Percentiles rank a stretch among this genome's conserved stretches.
Conservation (phyloP, 2,329 filamentous ascomycete species). For the Scleromitrula shiraiana region DNA sequence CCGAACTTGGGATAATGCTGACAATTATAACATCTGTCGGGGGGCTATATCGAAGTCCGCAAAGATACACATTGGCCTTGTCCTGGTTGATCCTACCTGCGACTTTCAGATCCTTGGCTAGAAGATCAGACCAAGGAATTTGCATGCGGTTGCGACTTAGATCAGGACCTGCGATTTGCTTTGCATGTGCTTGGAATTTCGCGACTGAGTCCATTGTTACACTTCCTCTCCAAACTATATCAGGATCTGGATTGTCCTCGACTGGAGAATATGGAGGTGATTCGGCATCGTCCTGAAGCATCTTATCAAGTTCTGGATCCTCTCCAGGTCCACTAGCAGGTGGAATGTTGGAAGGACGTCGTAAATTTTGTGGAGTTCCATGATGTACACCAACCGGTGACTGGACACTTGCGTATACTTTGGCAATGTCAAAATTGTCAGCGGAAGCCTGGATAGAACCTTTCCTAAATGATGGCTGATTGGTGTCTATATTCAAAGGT, state of each 20-base stretch:
- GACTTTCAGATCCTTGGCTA: slow-evolving; percentile 62
- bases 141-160: slow-evolving; percentile 41
- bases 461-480: slow-evolving; percentile 19
- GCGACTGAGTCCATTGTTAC: slow-evolving; percentile 71
- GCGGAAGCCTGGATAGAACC: slow-evolving; percentile 16
- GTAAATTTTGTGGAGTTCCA: slow-evolving; percentile 33
- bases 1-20: slow-evolving; percentile 55
- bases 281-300: slow-evolving; percentile 73
- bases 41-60: slow-evolving; percentile 72
- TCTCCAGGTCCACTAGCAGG: slow-evolving; percentile 52
- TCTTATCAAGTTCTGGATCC: slow-evolving; percentile 82
- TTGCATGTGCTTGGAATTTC: slow-evolving; percentile 68
- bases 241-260: slow-evolving; percentile 61
- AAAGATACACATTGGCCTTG: slow-evolving; percentile 85
- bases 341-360: slow-evolving; percentile 33
- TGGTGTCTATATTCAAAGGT: slow-evolving; percentile 28
- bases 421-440: slow-evolving; percentile 68
- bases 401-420: slow-evolving; percentile 75
- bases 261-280: slow-evolving; percentile 79
- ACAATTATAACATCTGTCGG: slow-evolving; percentile 81
- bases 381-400: slow-evolving; percentile 52
- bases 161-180: slow-evolving; percentile 78
- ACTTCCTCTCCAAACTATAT: slow-evolving; percentile 70
- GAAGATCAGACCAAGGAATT: slow-evolving; percentile 66
- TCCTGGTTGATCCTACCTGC: slow-evolving; percentile 74